Evolutionary conservation across 441 rosid genomes (phyloP), one percentile per base, ranked within the genome.

Genomic region (Croton setiger): DNA sequence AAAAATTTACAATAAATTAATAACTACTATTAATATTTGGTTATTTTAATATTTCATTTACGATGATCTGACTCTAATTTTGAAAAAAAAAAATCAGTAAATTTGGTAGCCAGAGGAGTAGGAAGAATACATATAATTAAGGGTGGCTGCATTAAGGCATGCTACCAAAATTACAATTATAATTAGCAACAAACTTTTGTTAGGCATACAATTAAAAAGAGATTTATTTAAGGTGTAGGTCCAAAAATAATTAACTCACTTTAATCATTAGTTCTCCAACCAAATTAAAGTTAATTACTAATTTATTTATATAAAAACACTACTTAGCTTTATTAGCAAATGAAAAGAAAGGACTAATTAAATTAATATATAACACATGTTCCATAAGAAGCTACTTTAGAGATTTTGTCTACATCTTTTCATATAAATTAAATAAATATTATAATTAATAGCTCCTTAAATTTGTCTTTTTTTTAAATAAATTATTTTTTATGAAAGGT

Each of bases 111-210:
- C 0, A 37, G 7, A 5, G 4, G 7, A 8, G 7, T 37, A 37
- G 7, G 41, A 37, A 37, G 41, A 37, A 37, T 37, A 35, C 15
- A 10, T 35, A 17, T 23, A 58, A 6, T 33, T 47, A 58, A 56
- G 20, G 20, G 31, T 39, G 14, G 64, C 64, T 45, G 47, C 64
- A 57, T 41, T 11, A 65, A 4, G 37, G 35, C 56, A 62, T 62
- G 52, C 21, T 23, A 68, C 56, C 63, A 68, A 20, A 35, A 68
- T 20, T 45, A 68, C 39, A 68, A 68, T 59, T 45, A 44, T 67
- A 27, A 44, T 67, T 56, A 67, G 27, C 55, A 11, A 33, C 15
- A 45, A 13, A 33, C 11, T 1, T 11, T 47, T 17, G 13, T 14
- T 59, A 31, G 35, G 44, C 57, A 53, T 53, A 7, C n/a, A n/a